Conservation (phyloP, 148 eudicot genomes). For the Vaccinium myrtillus region DNA sequence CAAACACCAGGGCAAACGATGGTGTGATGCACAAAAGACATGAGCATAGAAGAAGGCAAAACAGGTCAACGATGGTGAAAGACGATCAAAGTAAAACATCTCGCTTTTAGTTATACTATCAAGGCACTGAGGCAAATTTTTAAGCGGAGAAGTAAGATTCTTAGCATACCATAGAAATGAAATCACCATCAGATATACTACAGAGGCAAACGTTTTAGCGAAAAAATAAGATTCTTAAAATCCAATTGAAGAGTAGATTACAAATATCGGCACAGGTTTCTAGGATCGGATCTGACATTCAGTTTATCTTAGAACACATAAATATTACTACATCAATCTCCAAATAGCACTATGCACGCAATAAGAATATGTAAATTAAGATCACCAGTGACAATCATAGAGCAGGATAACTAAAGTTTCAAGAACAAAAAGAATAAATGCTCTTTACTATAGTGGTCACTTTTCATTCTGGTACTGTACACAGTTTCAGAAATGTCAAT, state of each 20-base stretch:
- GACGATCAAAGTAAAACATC: not conserved
- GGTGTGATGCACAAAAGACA: not conserved
- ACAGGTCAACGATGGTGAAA: not conserved
- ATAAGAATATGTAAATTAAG: not conserved
- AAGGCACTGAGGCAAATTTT: not conserved
- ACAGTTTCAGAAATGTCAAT: not conserved
- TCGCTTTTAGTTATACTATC: not conserved
- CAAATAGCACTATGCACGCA: not conserved
- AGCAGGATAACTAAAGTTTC: not conserved
- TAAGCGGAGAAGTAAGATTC: not conserved
- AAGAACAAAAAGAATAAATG: not conserved
- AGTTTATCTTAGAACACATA: not conserved
- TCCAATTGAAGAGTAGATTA: not conserved
- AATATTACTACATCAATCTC: not conserved
- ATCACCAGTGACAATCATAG: conserved; percentile 2
- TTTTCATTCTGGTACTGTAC: not conserved
- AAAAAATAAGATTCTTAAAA: not conserved
- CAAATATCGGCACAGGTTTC: not conserved
- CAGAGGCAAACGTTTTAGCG: not conserved
- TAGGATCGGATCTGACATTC: not conserved
- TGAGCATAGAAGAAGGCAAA: not conserved
- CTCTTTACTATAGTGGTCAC: not conserved
- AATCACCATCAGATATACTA: not conserved
- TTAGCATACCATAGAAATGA: not conserved
- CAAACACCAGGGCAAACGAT: conserved; percentile 14